Base-by-base conservation (phyloP, 352 stramenopile genomes). In the Aphanomyces euteiches region DNA sequence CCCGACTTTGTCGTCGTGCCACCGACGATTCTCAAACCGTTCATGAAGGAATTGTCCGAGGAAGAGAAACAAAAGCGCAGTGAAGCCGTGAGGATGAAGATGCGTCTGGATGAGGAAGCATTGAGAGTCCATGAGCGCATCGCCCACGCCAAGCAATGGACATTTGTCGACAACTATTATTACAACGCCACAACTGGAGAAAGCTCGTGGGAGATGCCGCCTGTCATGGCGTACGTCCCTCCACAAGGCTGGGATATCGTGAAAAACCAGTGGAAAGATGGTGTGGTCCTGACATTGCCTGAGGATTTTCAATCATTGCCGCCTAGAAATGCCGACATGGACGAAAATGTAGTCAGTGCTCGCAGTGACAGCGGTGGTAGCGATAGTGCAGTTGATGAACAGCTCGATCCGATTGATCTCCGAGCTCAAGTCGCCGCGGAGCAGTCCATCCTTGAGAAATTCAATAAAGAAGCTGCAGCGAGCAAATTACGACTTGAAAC, bases 191-290 rank as follows among this genome's bases (percentile, higher is more conserved):
- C 64, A 13, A 93, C 85, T 2, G 80, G 79, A 1, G 76, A 84
- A 48, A 90, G 76, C 53, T 72, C 73, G 7, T 91, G 83, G 85
- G 77, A 90, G 2, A 57, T 73, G 7, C 85, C 85, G 1, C 60
- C 80, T 1, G 80, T 67, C 1, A 90, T 91, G 76, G 60, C 76
- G 19, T 93, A 84, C 58, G 77, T 91, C 69, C 73, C 81, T 8
- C 85, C 85, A 10, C 19, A 43, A 0, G 75, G 83, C 6, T 93
- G 85, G 85, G 75, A 91, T 58, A 60, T 66, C 15, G 41, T 10
- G 3, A 81, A 73, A 28, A 58, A 39, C 41, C 15, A n/a, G 38
- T 70, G 64, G 64, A 54, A 56, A 3, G 41, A 28, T 3, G 64
- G 64, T 6, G 64, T 70, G 17, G 41, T 60, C 37, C 54, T 70